Percentiles rank a stretch among this genome's conserved stretches.
Conservation (phyloP, 805 yeast species). For the Candida chilensis region DNA sequence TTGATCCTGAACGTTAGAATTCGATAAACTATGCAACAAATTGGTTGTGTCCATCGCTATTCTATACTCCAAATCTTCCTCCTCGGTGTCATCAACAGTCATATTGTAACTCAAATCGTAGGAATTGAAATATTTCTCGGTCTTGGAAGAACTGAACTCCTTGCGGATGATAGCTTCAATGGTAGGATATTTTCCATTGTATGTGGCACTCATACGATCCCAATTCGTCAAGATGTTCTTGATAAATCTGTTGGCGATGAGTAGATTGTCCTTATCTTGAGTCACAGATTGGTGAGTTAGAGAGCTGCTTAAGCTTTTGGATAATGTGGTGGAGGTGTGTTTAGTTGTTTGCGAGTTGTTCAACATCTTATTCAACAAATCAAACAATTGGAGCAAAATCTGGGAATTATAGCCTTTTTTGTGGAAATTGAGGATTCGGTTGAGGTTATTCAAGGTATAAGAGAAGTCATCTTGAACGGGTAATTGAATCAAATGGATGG, state of each 20-base stretch:
- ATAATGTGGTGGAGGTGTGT: slow-evolving; percentile 28
- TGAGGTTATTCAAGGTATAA: slow-evolving; percentile 28
- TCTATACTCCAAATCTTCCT: neutral
- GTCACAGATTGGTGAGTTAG: slow-evolving; percentile 39
- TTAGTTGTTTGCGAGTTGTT: slow-evolving; percentile 24
- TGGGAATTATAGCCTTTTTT: slow-evolving; percentile 7
- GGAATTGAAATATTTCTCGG: neutral
- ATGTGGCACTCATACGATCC: slow-evolving; percentile 21
- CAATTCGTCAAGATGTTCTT: slow-evolving; percentile 45
- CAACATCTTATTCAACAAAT: slow-evolving; percentile 25
- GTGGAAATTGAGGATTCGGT: slow-evolving; percentile 18
- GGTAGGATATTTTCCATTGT: slow-evolving; percentile 2
- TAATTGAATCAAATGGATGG: slow-evolving; percentile 33
- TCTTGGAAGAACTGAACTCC: no score
- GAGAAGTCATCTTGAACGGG: slow-evolving; percentile 44
- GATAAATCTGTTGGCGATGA: slow-evolving; percentile 45
- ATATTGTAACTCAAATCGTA: neutral
- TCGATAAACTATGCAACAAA: neutral
- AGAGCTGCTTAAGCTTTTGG: slow-evolving; percentile 44
- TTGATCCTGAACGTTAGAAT: neutral
- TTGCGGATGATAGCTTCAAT: slow-evolving; percentile 7
- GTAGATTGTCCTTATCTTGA: slow-evolving; percentile 33
- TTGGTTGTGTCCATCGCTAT: neutral
- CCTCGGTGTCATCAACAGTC: neutral
- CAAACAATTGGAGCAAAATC: slow-evolving; percentile 36